Base-by-base conservation (phyloP, 2,329 filamentous ascomycete species). In the Teratosphaeria gauchensis region DNA sequence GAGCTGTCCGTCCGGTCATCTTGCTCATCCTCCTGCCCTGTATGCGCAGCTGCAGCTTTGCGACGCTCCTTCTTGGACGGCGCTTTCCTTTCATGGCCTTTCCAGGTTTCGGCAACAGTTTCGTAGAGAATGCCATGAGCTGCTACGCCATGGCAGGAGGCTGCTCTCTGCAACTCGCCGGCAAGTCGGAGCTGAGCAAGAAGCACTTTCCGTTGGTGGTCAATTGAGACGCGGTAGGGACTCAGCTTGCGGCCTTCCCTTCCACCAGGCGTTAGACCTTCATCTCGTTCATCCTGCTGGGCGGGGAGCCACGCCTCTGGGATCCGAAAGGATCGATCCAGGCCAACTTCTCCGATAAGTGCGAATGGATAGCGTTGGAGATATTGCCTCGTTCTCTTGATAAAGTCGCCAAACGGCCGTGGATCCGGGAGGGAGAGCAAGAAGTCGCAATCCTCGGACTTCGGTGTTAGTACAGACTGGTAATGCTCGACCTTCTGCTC, bases 291-390 rank as follows among this genome's bases (percentile, higher is more conserved):
- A 1, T 70, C 68, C 54, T 76, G 65, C 3, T 69, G 58, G 4
- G 69, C 69, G 12, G 78, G 70, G 1, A 77, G 73, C 81, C 80
- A 84, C 16, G 79, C 73, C 63, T 81, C 77, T 0, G 89, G 89
- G 24, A 94, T 81, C 12, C 88, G 84, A 67, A 92, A 92, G 9
- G 82, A 82, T 65, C 87, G 88, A 73, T 94, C 89, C 16, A 94
- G 72, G 0, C 89, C 89, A 31, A 92, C 81, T 73, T 94, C 89
- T 19, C 89, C 89, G 1, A 94, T 77, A 0, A 92, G 78, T 1
- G 88, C 87, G 4, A 79, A 68, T 2, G 85, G 86, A 56, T 86
- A 79, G 2, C 76, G 73, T 16, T 77, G 68, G 1, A 92, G 78
- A 28, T 82, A 78, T 3, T 65, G 62, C 9, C 79, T 78, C 0